Conservation (phyloP, 306 rosid genomes). For the Biancaea sappan region DNA sequence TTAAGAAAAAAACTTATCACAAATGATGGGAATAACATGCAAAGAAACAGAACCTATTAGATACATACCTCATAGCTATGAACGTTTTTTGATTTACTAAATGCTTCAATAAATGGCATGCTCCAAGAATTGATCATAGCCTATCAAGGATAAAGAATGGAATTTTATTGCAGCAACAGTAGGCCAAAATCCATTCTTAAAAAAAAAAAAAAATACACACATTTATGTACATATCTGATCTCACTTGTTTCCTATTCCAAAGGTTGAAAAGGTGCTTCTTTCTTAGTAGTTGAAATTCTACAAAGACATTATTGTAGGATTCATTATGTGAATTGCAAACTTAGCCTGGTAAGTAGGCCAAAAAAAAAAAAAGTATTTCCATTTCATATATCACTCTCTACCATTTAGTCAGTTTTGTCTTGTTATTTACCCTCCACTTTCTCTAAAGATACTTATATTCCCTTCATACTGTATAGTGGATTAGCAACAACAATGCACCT, state of each 20-base stretch:
- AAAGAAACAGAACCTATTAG: conserved; percentile 29
- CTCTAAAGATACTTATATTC: background rate
- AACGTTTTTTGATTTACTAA: conserved; percentile 52
- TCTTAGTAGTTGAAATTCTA: conserved; percentile 11
- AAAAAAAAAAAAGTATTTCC: background rate
- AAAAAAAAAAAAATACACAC: conserved; percentile 9
- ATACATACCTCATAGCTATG: conserved; percentile 65
- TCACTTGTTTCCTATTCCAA: background rate
- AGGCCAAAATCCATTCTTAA: conserved; percentile 29
- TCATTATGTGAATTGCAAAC: conserved; percentile 24
- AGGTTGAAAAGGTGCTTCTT: conserved; percentile 22
- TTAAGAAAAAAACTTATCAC: conserved; percentile 15
- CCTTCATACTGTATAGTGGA: conserved; percentile 6
- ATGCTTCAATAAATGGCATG: conserved; percentile 59
- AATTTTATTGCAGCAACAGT: conserved; percentile 26
- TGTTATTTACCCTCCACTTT: background rate
- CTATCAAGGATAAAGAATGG: conserved; percentile 47
- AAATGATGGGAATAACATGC: conserved; percentile 17
- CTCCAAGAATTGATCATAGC: conserved; percentile 84
- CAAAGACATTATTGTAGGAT: conserved; percentile 2
- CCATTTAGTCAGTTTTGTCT: background rate
- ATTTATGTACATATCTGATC: background rate
- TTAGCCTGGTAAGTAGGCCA: background rate
- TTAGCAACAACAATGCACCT: conserved; percentile 3
- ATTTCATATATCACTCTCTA: conserved; percentile 21